Percentiles rank a stretch among this genome's conserved stretches.
Conservation (phyloP, 768 basidiomycete genomes). For the Mycena haematopus region DNA sequence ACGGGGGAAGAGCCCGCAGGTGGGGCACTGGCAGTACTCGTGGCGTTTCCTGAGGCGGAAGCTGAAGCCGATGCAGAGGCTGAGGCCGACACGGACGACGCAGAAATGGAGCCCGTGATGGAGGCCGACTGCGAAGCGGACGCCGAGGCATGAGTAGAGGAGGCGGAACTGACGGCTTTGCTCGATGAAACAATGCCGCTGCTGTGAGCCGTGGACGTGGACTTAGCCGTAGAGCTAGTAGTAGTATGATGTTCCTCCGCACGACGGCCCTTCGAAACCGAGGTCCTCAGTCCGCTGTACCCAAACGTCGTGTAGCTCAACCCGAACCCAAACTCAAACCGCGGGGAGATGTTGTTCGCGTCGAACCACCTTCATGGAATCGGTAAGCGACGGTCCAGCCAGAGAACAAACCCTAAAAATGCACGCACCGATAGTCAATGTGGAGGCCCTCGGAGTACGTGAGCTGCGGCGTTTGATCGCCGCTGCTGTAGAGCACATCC, state of each 20-base stretch:
- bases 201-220: neutral
- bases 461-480: slow-evolving; percentile 8
- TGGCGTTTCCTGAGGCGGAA: slow-evolving; percentile 13
- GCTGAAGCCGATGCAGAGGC: neutral
- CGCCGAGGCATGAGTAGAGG: neutral
- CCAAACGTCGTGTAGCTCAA: slow-evolving; percentile 52
- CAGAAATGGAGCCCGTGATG: too few relatives aligned
- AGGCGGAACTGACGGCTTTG: neutral
- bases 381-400: slow-evolving; percentile 37
- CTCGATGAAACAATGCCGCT: neutral
- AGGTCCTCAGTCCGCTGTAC: slow-evolving; percentile 40
- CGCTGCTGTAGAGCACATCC: slow-evolving; percentile 19
- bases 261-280: neutral
- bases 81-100: too few relatives aligned
- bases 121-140: neutral
- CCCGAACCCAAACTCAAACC: slow-evolving; percentile 42
- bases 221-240: too few relatives aligned
- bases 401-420: slow-evolving; percentile 30
- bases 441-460: slow-evolving; percentile 24
- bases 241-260: neutral
- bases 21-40: slow-evolving; percentile 19
- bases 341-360: slow-evolving; percentile 30
- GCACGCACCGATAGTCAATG: slow-evolving; percentile 37
- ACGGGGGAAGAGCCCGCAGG: slow-evolving; percentile 17
- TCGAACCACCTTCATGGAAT: slow-evolving; percentile 38